Percentiles rank a stretch among this genome's conserved stretches.
These are phyloP conservation scores for Elaeagnus macrophylla DNA, from an alignment of 306 rosid species.

Conservation along the genomic window DNA sequence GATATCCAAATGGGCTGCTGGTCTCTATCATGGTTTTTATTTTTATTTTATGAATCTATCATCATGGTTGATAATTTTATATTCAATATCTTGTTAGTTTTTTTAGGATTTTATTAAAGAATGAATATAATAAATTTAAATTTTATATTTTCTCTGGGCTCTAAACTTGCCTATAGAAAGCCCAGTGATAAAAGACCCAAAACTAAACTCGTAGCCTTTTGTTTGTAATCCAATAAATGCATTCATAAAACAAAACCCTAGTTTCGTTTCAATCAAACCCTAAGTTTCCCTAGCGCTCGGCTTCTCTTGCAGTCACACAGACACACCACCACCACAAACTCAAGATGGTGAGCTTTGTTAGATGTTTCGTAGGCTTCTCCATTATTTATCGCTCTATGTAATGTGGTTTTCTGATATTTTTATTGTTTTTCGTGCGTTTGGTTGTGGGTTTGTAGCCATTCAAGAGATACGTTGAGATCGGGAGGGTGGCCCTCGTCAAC, in stretches of 20 bases:
- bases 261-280: constrained; percentile 13
- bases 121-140: too few species aligned
- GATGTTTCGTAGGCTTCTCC: background rate
- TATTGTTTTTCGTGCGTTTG: background rate
- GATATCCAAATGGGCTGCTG: too few species aligned
- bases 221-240: too few species aligned
- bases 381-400: background rate
- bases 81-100: too few species aligned
- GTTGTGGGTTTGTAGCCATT: constrained; percentile 45
- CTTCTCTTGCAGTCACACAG: constrained; percentile 13
- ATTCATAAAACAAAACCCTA: background rate
- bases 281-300: background rate
- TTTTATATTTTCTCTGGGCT: too few species aligned
- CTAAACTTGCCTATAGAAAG: too few species aligned
- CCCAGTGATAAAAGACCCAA: too few species aligned
- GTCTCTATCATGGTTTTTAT: too few species aligned
- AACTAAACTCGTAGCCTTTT: too few species aligned
- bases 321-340: constrained; percentile 11
- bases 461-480: constrained; percentile 92
- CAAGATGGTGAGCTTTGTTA: constrained; percentile 44
- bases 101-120: too few species aligned
- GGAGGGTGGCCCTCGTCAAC: constrained; percentile 86
- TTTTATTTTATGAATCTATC: too few species aligned
- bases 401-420: background rate
- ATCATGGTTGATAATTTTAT: too few species aligned